Base-by-base conservation (phyloP, 257 asterid genomes). In the Salvia splendens region DNA sequence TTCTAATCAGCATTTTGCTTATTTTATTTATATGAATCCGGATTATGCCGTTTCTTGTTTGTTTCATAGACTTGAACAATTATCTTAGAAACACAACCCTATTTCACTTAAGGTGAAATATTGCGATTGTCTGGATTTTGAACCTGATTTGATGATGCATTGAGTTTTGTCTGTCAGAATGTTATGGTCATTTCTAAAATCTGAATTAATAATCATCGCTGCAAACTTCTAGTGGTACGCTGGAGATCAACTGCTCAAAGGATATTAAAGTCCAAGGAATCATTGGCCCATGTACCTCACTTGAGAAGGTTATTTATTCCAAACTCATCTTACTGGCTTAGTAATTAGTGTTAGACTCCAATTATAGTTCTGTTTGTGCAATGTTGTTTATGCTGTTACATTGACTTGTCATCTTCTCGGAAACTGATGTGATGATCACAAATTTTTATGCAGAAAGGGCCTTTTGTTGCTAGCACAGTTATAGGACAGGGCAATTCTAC, bases 251-350 rank as follows among this genome's bases (percentile, higher is more conserved):
- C 83, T 94, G 97, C 82, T 94, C 99, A 24, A 94, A 94, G 87
- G 99, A 94, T 76, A 86, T 94, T 46, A 94, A 91, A 81, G 68
- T 94, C 77, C 99, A 91, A 84, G 99, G 99, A 63, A 79, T 87
- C 74, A 84, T 94, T 79, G 99, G 99, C 66, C 97, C 99, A 64
- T 94, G 99, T 86, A 84, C 99, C 62, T 85, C 96, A 56, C 77
- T 86, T 42, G 99, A 93, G 79, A 94, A 94, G 99, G 99, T 91
- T 74, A 48, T n/a, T 61, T 67, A 59, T 11, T 69, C 55, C 28
- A 20, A 8, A 16, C 46, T 49, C 65, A 10, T 61, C 58, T 36
- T 61, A 16, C 38, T 71, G 59, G 28, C 51, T 42, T 51, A 17
- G 32, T 67, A 60, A 77, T 67, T 62, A 40, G 28, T 28, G 45